These are phyloP conservation scores for Hondaea fermentalgiana DNA, from an alignment of 108 stramenopile genomes.

Conservation along the genomic window DNA sequence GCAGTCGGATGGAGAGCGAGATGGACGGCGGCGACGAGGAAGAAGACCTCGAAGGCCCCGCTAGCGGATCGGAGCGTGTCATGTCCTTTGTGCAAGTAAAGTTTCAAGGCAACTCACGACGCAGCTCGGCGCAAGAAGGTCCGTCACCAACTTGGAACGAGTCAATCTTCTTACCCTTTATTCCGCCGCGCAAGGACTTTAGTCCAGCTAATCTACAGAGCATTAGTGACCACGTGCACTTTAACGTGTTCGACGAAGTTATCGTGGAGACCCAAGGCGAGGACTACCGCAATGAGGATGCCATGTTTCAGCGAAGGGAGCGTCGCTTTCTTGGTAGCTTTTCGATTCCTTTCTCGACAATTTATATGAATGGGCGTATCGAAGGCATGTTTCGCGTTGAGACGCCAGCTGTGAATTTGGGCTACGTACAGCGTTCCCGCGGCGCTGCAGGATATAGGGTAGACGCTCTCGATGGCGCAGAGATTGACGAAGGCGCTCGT, in stretches of 20 bases:
- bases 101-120: constrained; percentile 32
- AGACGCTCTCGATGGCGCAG: constrained; percentile 17
- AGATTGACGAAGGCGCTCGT: constrained; percentile 22
- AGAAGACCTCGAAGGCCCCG: neutral
- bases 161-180: constrained; percentile 53
- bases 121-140: constrained; percentile 38
- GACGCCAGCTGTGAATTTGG: constrained; percentile 49
- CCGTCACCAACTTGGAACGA: constrained; percentile 56
- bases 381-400: constrained; percentile 56
- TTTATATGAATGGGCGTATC: constrained; percentile 49
- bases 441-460: neutral
- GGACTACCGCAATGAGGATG: constrained; percentile 51
- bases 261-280: constrained; percentile 40
- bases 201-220: constrained; percentile 26
- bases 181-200: constrained; percentile 35
- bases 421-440: constrained; percentile 37
- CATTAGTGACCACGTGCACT: constrained; percentile 44
- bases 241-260: constrained; percentile 58
- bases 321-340: constrained; percentile 52
- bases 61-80: constrained; percentile 1
- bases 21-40: neutral
- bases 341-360: constrained; percentile 48
- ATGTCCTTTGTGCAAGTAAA: constrained; percentile 40
- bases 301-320: constrained; percentile 35
- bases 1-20: neutral